phyloP scores from a whole-genome alignment of 2,329 filamentous ascomycete genomes.

The Neophaeococcomyces mojaviensis region DNA sequence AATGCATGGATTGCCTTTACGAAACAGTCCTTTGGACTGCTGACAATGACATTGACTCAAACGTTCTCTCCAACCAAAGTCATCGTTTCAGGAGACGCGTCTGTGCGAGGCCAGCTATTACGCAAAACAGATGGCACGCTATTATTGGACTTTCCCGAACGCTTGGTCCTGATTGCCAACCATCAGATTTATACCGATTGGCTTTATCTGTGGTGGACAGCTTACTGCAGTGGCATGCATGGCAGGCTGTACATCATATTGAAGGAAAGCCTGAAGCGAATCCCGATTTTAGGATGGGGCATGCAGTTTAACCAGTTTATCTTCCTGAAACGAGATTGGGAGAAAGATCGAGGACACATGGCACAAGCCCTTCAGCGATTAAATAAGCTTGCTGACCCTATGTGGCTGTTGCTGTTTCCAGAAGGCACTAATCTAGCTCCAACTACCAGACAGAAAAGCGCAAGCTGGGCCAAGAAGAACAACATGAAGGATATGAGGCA shows the following conservation, averaged over 20 bases:
- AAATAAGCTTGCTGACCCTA: constrained; percentile 57
- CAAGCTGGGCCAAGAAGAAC: constrained; percentile 68
- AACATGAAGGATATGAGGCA: constrained; percentile 67
- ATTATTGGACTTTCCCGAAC: constrained; percentile 71
- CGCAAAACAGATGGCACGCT: constrained; percentile 64
- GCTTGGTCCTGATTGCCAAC: constrained; percentile 77
- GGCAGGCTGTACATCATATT: constrained; percentile 85
- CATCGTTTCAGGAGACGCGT: constrained; percentile 74
- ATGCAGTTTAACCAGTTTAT: constrained; percentile 87
- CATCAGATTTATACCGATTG: constrained; percentile 90
- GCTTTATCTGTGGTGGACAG: constrained; percentile 90
- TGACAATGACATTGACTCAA: constrained; percentile 72
- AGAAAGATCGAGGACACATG: constrained; percentile 67
- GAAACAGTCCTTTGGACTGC: constrained; percentile 73
- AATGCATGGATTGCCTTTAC: constrained; percentile 82
- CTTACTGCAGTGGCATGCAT: constrained; percentile 77
- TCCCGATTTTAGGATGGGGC: constrained; percentile 71
- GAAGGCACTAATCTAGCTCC: constrained; percentile 76
- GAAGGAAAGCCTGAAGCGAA: constrained; percentile 75
- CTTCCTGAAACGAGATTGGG: constrained; percentile 86
- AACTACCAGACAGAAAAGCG: constrained; percentile 63
- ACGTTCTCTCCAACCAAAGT: constrained; percentile 82
- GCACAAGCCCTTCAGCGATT: constrained; percentile 66
- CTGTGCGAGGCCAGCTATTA: constrained; percentile 66
- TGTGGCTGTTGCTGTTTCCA: constrained; percentile 86